phyloP scores from a whole-genome alignment of 2,329 filamentous ascomycete species.

The Thelonectria olida region DNA sequence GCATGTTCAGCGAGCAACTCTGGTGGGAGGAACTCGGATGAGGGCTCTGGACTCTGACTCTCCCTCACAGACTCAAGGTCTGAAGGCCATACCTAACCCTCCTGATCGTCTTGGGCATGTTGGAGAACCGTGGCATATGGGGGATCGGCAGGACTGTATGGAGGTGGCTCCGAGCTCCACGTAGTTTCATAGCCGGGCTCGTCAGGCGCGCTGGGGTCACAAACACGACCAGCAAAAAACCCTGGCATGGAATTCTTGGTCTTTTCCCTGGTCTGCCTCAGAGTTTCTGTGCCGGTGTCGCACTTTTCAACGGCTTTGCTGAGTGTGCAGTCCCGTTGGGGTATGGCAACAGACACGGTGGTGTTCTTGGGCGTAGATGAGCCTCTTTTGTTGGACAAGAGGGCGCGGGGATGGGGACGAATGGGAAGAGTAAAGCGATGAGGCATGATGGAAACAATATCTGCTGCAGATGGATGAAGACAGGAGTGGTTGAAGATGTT shows the following conservation, averaged over 20 bases:
- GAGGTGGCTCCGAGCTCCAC: conserved; percentile 22
- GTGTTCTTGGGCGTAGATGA: neutral
- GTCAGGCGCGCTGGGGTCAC: conserved; percentile 14
- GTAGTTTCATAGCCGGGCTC: neutral
- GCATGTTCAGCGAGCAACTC: conserved; percentile 30
- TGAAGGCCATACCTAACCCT: conserved; percentile 17
- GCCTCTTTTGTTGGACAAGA: neutral
- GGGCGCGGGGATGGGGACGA: conserved; percentile 12
- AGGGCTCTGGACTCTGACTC: neutral
- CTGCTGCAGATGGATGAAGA: neutral
- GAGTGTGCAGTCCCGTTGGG: neutral
- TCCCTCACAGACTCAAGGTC: conserved; percentile 2
- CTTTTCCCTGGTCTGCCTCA: conserved; percentile 14
- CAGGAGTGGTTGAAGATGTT: neutral
- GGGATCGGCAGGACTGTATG: conserved; percentile 20
- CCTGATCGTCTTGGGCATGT: conserved; percentile 20
- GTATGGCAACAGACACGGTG: conserved; percentile 4
- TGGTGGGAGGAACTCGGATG: no score
- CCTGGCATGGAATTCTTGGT: conserved; percentile 1
- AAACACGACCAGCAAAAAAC: neutral
- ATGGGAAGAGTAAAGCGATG: conserved; percentile 27
- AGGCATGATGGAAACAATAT: conserved; percentile 28
- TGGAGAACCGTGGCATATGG: conserved; percentile 9
- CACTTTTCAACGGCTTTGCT: neutral
- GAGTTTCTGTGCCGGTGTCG: conserved; percentile 17